A percentile compares a stretch with the other conserved stretches of the same genome.
Evolutionary conservation across 139 green algal genomes (phyloP).

Genomic region (Pseudopediastrum boryanum): DNA sequence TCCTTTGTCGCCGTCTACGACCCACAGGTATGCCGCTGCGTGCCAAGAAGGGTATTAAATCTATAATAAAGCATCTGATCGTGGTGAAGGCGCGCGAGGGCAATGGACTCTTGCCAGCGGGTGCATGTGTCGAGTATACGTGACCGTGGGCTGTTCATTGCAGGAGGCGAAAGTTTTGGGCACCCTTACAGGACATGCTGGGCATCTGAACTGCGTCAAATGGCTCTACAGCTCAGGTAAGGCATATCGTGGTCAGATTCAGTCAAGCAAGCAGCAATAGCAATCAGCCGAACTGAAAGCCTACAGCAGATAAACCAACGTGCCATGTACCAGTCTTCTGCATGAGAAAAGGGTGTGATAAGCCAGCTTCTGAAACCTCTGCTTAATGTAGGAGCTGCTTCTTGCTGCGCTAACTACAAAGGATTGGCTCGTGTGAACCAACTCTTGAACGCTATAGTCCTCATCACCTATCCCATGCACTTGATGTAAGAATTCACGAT

Average conservation of each 20-base stretch:
- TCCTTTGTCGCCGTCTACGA: slow-evolving; percentile 72
- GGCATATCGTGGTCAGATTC: neutral
- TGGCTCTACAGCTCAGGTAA: slow-evolving; percentile 65
- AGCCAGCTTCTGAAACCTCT: neutral
- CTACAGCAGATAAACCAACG: neutral
- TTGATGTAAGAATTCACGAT: too few species aligned
- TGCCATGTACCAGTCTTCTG: neutral
- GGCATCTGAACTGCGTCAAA: slow-evolving; percentile 76
- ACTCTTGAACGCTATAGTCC: too few species aligned
- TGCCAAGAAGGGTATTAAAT: neutral
- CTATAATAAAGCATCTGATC: neutral
- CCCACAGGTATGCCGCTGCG: slow-evolving; percentile 48
- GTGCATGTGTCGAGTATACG: neutral
- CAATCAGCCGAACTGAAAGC: neutral
- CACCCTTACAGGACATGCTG: slow-evolving; percentile 76
- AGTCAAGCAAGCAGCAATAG: neutral
- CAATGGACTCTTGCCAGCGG: too few species aligned
- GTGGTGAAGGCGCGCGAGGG: neutral
- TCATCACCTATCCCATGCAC: too few species aligned
- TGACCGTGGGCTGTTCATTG: neutral
- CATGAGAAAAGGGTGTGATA: too few species aligned
- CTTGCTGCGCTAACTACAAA: too few species aligned
- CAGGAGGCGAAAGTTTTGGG: slow-evolving; percentile 58
- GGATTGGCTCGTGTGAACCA: too few species aligned
- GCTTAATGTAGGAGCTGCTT: too few species aligned